Conservation (phyloP, 2,329 filamentous ascomycete species). For the Bipolaris victoriae region DNA sequence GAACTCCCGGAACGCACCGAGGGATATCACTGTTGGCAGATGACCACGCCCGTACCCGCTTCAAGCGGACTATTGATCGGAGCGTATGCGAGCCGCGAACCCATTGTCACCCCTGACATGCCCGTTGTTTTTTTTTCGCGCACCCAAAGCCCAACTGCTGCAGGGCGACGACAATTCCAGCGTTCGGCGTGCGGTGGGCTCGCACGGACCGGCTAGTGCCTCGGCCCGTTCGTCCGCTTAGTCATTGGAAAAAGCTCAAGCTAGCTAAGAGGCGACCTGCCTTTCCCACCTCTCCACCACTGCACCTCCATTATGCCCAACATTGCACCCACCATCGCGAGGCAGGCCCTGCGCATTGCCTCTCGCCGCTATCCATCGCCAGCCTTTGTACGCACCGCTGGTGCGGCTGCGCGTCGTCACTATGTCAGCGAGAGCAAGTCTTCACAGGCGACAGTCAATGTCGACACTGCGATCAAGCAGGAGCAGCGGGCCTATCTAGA, state of each 20-base stretch:
- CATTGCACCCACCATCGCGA: slow-evolving; percentile 69
- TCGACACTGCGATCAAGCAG: slow-evolving; percentile 83
- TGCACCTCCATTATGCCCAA: slow-evolving; percentile 50
- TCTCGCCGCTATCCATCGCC: slow-evolving; percentile 57
- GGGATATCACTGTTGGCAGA: not conserved
- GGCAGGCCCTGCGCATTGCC: slow-evolving; percentile 72
- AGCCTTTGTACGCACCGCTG: slow-evolving; percentile 50
- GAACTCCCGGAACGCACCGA: slow-evolving; percentile 15
- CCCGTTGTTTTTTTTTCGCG: not conserved
- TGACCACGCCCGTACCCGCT: slow-evolving; percentile 4
- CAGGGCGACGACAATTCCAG: not conserved
- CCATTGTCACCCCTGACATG: not conserved
- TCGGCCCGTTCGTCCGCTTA: slow-evolving; percentile 2
- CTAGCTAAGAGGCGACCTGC: slow-evolving; percentile 10
- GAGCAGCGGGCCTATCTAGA: slow-evolving; percentile 80
- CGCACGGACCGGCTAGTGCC: slow-evolving; percentile 1
- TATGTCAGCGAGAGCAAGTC: slow-evolving; percentile 87
- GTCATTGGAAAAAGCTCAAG: slow-evolving; percentile 4
- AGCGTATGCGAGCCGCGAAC: not conserved
- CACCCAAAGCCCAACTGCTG: not conserved
- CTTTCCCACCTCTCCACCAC: slow-evolving; percentile 11
- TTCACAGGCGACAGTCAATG: slow-evolving; percentile 77
- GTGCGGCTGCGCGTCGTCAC: slow-evolving; percentile 59
- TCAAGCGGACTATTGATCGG: not conserved
- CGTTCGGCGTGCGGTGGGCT: not conserved